phyloP scores from a whole-genome alignment of 2,329 filamentous ascomycete species.

The Calonectria ilicicola region DNA sequence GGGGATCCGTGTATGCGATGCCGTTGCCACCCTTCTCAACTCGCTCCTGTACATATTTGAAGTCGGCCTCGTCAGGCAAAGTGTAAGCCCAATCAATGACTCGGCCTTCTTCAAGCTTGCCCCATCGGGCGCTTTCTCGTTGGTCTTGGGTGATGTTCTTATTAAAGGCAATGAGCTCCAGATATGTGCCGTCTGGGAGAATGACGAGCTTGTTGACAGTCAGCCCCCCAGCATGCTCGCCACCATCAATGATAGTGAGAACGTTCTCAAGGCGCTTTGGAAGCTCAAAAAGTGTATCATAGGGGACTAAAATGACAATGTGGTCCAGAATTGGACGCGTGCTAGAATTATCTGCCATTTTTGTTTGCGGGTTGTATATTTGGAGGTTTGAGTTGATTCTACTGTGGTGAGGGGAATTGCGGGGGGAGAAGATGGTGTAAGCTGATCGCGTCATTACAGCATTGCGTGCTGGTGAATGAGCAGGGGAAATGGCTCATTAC shows the following conservation, averaged over 20 bases:
- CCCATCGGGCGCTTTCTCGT: conserved; percentile 69
- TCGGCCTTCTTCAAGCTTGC: conserved; percentile 58
- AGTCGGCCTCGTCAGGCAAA: conserved; percentile 49
- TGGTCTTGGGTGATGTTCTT: conserved; percentile 53
- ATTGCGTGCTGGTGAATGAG: conserved; percentile 18
- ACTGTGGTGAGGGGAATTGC: conserved; percentile 6
- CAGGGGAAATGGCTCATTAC: not conserved
- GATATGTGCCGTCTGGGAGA: conserved; percentile 72
- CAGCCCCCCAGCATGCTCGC: conserved; percentile 69
- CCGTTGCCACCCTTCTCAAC: conserved; percentile 48
- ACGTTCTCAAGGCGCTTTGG: conserved; percentile 63
- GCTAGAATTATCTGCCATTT: conserved; percentile 24
- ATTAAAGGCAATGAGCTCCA: conserved; percentile 75
- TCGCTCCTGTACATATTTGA: conserved; percentile 50
- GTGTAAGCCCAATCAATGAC: conserved; percentile 73
- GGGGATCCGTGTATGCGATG: conserved; percentile 61
- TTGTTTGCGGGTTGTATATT: not conserved
- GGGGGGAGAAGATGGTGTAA: conserved; percentile 4
- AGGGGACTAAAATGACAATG: conserved; percentile 72
- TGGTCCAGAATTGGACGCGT: conserved; percentile 65
- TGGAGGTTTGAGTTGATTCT: not conserved
- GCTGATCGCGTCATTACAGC: conserved; percentile 15
- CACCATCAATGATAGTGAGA: conserved; percentile 71
- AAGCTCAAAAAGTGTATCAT: conserved; percentile 57
- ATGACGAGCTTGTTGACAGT: conserved; percentile 74